phyloP scores from a whole-genome alignment of 2,329 filamentous ascomycete genomes.

The Talaromyces verruculosus region DNA sequence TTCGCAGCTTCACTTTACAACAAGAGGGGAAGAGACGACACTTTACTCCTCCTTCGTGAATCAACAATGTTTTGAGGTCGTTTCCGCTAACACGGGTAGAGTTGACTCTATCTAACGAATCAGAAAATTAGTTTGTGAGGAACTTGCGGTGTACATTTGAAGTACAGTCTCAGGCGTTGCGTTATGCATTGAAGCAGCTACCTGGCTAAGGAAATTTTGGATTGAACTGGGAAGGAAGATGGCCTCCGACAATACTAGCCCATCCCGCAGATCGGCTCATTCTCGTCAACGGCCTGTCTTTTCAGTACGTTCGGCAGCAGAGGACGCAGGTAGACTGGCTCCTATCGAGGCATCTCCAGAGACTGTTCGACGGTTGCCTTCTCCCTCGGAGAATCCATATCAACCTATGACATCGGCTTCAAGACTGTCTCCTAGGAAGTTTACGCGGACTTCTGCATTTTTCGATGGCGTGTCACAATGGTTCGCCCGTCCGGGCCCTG shows the following conservation, averaged over 20 bases:
- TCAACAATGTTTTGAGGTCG: not conserved
- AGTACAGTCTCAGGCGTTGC: not conserved
- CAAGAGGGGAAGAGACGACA: not conserved
- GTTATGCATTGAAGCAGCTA: not conserved
- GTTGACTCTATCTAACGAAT: not conserved
- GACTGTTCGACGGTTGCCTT: conserved; percentile 28
- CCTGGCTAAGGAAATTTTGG: not conserved
- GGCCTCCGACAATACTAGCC: conserved; percentile 26
- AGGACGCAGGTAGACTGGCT: conserved; percentile 39
- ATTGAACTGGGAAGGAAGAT: conserved; percentile 22
- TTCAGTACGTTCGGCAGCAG: conserved; percentile 39
- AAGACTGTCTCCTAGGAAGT: conserved; percentile 22
- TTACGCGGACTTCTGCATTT: conserved; percentile 27
- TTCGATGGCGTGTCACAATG: conserved; percentile 30
- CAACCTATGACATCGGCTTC: conserved; percentile 28
- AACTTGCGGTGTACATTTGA: not conserved
- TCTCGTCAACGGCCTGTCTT: conserved; percentile 42
- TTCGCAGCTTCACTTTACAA: not conserved
- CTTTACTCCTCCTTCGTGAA: not conserved
- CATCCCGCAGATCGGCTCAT: conserved; percentile 29
- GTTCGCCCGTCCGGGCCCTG: conserved; percentile 26
- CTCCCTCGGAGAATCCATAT: conserved; percentile 29
- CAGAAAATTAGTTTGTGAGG: not conserved
- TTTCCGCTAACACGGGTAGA: no score
- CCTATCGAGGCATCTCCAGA: conserved; percentile 33